Evolutionary conservation across 345 rosid species (phyloP).

Genomic region (Salix caprea): DNA sequence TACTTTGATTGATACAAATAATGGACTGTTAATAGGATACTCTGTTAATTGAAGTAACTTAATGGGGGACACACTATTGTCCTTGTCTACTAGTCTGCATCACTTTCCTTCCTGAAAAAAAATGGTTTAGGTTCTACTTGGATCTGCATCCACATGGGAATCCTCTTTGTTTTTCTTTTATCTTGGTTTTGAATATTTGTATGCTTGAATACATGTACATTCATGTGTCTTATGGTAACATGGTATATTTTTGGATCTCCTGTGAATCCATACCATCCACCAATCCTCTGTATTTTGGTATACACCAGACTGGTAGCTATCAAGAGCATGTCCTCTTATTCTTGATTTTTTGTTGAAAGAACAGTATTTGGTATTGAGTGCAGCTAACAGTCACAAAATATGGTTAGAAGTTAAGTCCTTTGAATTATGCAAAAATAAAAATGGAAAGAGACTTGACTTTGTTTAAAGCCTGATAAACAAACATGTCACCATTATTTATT

Average conservation of each 20-base stretch:
- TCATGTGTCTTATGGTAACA: not conserved
- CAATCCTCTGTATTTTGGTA: not conserved
- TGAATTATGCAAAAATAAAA: not conserved
- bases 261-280: not conserved
- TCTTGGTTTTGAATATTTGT: not conserved
- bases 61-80: slow-evolving; percentile 16
- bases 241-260: not conserved
- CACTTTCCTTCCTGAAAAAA: slow-evolving; percentile 4
- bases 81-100: not conserved
- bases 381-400: not conserved
- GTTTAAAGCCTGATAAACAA: not conserved
- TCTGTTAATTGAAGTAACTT: not conserved
- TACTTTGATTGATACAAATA: not conserved
- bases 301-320: not conserved
- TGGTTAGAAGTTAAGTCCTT: not conserved
- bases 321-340: not conserved
- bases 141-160: not conserved
- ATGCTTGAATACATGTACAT: not conserved
- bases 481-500: not conserved
- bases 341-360: slow-evolving; percentile 1
- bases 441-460: not conserved
- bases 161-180: not conserved
- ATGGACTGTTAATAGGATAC: slow-evolving; percentile 15
- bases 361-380: not conserved
- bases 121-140: not conserved